A percentile compares a stretch with the other conserved stretches of the same genome.
These are phyloP conservation scores for Arthroderma uncinatum DNA, from an alignment of 2,329 filamentous ascomycete genomes.

Conservation along the genomic window DNA sequence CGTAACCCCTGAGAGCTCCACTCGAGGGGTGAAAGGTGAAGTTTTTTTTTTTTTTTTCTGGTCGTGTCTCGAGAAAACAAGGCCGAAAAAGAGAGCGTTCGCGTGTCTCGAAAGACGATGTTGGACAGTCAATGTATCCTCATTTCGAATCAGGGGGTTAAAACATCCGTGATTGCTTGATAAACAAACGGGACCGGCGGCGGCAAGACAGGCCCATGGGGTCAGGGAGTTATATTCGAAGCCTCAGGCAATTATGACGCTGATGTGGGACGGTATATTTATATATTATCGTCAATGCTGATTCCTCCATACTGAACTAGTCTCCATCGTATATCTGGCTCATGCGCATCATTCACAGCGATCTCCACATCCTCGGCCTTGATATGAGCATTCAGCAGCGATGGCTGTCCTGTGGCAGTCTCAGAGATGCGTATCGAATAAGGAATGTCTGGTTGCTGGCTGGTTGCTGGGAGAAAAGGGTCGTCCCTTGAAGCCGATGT, in stretches of 20 bases:
- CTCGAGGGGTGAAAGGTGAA: neutral
- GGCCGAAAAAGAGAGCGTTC: neutral
- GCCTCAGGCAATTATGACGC: neutral
- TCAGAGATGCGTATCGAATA: too few relatives aligned
- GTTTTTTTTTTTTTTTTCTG: neutral
- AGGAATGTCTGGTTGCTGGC: too few relatives aligned
- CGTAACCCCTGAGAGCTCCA: conserved; percentile 1
- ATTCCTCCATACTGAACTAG: too few relatives aligned
- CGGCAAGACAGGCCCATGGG: neutral
- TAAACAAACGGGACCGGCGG: neutral
- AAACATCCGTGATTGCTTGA: neutral
- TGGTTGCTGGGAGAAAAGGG: too few relatives aligned
- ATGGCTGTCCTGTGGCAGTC: too few relatives aligned
- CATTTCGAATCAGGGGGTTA: neutral
- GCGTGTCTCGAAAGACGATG: neutral
- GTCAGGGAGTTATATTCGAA: neutral
- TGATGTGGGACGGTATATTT: neutral
- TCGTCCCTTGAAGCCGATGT: too few relatives aligned
- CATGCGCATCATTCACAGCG: too few relatives aligned
- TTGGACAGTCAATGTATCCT: neutral
- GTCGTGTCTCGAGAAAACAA: neutral
- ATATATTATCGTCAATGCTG: neutral
- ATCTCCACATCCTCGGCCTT: too few relatives aligned
- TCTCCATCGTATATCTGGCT: too few relatives aligned
- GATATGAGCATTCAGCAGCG: too few relatives aligned